These are phyloP conservation scores for Aspergillus cavernicola DNA, from an alignment of 495 filamentous ascomycete genomes.

Conservation along the genomic window DNA sequence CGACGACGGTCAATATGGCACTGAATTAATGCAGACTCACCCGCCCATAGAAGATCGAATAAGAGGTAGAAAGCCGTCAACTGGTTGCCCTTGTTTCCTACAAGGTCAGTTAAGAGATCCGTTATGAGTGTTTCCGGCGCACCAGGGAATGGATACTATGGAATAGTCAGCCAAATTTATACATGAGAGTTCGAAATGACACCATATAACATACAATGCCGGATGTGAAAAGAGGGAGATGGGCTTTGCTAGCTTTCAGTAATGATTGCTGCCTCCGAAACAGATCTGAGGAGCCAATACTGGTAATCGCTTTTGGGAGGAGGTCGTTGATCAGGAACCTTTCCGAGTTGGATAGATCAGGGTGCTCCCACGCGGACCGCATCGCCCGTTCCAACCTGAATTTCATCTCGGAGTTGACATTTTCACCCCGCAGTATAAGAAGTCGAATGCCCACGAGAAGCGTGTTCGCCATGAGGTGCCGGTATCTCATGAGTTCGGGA, in stretches of 20 bases:
- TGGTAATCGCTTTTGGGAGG: conserved; percentile 18
- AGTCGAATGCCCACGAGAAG: conserved; percentile 23
- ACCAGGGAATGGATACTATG: conserved; percentile 21
- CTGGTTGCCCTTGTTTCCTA: conserved; percentile 17
- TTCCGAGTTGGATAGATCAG: conserved; percentile 20
- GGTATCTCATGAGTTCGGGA: conserved; percentile 14
- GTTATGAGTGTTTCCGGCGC: conserved; percentile 20
- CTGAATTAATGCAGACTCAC: conserved; percentile 24
- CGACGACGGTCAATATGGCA: conserved; percentile 27
- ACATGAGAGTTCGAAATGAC: background rate
- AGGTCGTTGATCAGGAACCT: conserved; percentile 21
- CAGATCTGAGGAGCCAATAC: conserved; percentile 16
- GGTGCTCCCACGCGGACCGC: conserved; percentile 23
- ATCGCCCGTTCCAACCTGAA: conserved; percentile 25
- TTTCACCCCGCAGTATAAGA: conserved; percentile 21
- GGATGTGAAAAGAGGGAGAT: conserved; percentile 11
- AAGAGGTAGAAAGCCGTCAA: conserved; percentile 17
- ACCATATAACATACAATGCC: conserved; percentile 18
- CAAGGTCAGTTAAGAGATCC: conserved; percentile 19
- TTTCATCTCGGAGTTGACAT: conserved; percentile 17
- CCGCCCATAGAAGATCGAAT: conserved; percentile 23
- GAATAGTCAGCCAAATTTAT: conserved; percentile 7
- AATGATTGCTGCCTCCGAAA: conserved; percentile 4
- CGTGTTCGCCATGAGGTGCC: conserved; percentile 20
- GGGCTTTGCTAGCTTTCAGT: conserved; percentile 2